A percentile compares a stretch with the other conserved stretches of the same genome.
Conservation (phyloP, 106 monocot species). For the Chionographis japonica region DNA sequence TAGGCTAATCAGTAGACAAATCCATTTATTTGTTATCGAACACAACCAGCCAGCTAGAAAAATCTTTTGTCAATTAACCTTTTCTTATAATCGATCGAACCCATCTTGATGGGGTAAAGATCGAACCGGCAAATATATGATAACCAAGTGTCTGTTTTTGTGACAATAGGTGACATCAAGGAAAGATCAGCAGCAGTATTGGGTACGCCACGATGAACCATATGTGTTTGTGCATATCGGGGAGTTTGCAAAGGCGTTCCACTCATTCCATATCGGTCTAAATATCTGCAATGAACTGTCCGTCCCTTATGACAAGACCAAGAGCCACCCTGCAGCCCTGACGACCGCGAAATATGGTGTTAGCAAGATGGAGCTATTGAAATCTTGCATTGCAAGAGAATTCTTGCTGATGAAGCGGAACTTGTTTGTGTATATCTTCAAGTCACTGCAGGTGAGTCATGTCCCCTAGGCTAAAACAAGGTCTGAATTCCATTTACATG, state of each 20-base stretch:
- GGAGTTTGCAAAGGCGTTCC: slow-evolving; percentile 37
- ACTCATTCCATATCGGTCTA: slow-evolving; percentile 32
- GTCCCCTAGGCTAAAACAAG: not conserved
- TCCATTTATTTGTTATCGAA: too few relatives aligned
- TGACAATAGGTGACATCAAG: slow-evolving; percentile 33
- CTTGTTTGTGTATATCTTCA: slow-evolving; percentile 52
- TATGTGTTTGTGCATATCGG: slow-evolving; percentile 22
- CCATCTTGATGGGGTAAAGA: too few relatives aligned
- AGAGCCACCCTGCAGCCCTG: slow-evolving; percentile 34
- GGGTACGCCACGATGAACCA: slow-evolving; percentile 19
- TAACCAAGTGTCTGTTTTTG: not conserved
- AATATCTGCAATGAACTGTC: slow-evolving; percentile 20
- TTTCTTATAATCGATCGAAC: too few relatives aligned
- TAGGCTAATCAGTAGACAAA: not conserved
- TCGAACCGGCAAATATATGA: not conserved
- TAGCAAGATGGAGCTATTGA: slow-evolving; percentile 22
- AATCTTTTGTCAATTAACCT: too few relatives aligned
- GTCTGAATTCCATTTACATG: too few relatives aligned
- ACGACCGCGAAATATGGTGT: slow-evolving; percentile 33
- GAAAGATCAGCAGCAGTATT: slow-evolving; percentile 48
- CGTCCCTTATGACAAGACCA: slow-evolving; percentile 28
- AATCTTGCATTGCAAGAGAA: slow-evolving; percentile 31
- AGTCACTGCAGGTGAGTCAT: slow-evolving; percentile 30
- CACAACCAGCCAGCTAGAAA: too few relatives aligned
- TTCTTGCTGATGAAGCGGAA: slow-evolving; percentile 42